Percentiles rank a stretch among this genome's conserved stretches.
Conservation (phyloP, 352 stramenopile genomes). For the Thraustochytrium striatum region DNA sequence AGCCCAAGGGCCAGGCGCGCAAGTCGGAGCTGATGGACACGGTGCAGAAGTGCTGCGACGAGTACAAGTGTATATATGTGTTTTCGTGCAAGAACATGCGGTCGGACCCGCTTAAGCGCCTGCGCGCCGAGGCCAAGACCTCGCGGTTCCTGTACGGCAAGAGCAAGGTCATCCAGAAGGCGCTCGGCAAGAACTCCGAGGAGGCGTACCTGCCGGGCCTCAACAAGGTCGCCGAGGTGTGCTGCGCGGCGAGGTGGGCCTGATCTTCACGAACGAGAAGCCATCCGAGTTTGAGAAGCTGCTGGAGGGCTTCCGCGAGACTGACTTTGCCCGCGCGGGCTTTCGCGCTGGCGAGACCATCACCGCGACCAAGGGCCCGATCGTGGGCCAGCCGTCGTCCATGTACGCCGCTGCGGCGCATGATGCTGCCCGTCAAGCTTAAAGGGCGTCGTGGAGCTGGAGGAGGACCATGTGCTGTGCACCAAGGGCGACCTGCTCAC, state of each 20-base stretch:
- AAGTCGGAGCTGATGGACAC: slow-evolving; percentile 89
- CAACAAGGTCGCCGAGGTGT: slow-evolving; percentile 82
- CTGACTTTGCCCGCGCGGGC: slow-evolving; percentile 87
- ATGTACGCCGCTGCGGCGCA: slow-evolving; percentile 90
- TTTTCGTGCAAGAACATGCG: slow-evolving; percentile 98
- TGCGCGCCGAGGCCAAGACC: slow-evolving; percentile 91
- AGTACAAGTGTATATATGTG: slow-evolving; percentile 84
- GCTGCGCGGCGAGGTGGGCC: slow-evolving; percentile 83
- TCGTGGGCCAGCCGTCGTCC: slow-evolving; percentile 76
- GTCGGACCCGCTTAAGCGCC: slow-evolving; percentile 96
- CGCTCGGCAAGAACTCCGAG: slow-evolving; percentile 83
- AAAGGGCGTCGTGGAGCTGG: slow-evolving; percentile 87
- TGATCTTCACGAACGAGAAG: slow-evolving; percentile 92
- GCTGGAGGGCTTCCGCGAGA: slow-evolving; percentile 52
- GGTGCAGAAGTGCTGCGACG: slow-evolving; percentile 85
- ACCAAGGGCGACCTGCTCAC: slow-evolving; percentile 86
- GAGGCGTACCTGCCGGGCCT: slow-evolving; percentile 82
- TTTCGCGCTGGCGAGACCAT: slow-evolving; percentile 82
- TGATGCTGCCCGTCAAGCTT: slow-evolving; percentile 91
- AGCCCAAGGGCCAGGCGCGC: slow-evolving; percentile 91
- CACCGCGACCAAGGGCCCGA: slow-evolving; percentile 72
- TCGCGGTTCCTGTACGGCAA: slow-evolving; percentile 94
- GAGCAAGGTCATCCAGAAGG: slow-evolving; percentile 97
- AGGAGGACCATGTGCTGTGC: slow-evolving; percentile 86
- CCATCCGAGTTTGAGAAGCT: slow-evolving; percentile 84